Percentiles rank a stretch among this genome's conserved stretches.
phyloP scores from a whole-genome alignment of 768 basidiomycete species.

The Baorangia bicolor region DNA sequence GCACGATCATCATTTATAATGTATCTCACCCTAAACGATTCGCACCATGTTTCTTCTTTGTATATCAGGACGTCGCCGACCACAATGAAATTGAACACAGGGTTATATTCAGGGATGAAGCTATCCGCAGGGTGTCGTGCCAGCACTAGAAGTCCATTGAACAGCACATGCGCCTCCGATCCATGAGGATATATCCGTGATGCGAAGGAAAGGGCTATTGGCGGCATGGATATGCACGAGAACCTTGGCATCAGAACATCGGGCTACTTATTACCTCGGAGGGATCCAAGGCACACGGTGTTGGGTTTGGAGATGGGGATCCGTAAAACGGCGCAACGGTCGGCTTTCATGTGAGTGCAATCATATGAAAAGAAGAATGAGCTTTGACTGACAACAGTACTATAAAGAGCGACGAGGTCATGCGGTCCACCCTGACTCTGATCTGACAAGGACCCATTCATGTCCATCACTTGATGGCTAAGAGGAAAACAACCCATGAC shows the following conservation, averaged over 20 bases:
- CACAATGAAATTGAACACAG: slow-evolving; percentile 2
- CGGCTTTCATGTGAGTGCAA: too few species aligned
- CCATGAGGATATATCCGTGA: not conserved
- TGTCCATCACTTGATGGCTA: too few species aligned
- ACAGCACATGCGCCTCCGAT: not conserved
- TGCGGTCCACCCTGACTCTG: not conserved
- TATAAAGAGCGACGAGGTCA: not conserved
- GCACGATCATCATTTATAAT: slow-evolving; percentile 9
- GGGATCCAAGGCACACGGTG: not conserved
- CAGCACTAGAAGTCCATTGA: not conserved
- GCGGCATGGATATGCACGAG: not conserved
- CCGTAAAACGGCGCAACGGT: too few species aligned
- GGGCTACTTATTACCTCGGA: not conserved
- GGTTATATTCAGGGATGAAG: not conserved
- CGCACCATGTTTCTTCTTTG: slow-evolving; percentile 9
- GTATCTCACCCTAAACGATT: slow-evolving; percentile 11
- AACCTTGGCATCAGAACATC: not conserved
- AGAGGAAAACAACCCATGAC: too few species aligned
- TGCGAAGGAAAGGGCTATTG: not conserved
- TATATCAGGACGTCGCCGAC: slow-evolving; percentile 8
- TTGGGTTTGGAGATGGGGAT: not conserved
- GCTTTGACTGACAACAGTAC: too few species aligned
- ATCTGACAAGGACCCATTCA: not conserved
- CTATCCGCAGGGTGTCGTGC: not conserved
- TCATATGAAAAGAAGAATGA: too few species aligned